Evolutionary conservation across 345 rosid species (phyloP).

Genomic region (Theobroma cacao): DNA sequence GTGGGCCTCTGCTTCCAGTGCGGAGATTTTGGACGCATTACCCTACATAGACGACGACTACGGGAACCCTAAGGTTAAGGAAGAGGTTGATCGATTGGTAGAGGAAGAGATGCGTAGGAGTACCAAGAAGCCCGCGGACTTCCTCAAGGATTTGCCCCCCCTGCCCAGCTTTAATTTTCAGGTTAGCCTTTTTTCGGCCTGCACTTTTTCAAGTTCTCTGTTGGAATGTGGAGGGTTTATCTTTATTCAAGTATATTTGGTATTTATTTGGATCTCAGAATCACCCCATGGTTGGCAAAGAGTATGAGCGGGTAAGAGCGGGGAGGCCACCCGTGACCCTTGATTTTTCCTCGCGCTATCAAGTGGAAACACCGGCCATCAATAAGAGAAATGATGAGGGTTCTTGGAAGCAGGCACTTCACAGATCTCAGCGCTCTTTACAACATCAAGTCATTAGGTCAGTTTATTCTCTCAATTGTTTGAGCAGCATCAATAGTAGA

Average conservation of each 20-base stretch:
- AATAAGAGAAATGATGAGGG: constrained; percentile 75
- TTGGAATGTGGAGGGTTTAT: neutral
- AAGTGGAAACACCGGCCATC: constrained; percentile 58
- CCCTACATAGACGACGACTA: constrained; percentile 98
- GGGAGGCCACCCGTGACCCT: constrained; percentile 82
- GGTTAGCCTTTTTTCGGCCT: no score
- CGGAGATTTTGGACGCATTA: constrained; percentile 83
- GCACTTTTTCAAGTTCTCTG: neutral
- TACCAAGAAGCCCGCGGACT: constrained; percentile 83
- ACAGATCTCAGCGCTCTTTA: constrained; percentile 70
- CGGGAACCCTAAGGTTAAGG: constrained; percentile 62
- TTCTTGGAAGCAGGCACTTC: constrained; percentile 87
- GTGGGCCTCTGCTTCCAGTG: constrained; percentile 59
- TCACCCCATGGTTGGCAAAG: constrained; percentile 82
- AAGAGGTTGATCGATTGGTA: constrained; percentile 83
- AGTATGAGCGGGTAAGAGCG: constrained; percentile 88
- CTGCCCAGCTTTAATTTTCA: constrained; percentile 62
- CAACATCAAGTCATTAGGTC: constrained; percentile 84
- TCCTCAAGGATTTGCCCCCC: constrained; percentile 79
- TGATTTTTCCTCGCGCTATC: constrained; percentile 70
- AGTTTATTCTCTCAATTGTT: neutral
- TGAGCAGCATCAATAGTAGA: neutral
- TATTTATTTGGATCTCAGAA: constrained; percentile 47
- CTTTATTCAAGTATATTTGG: neutral
- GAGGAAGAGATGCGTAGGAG: constrained; percentile 98